Percentiles rank a stretch among this genome's conserved stretches.
Conservation (phyloP, 2,329 filamentous ascomycete species). For the Periconia macrospinosa region DNA sequence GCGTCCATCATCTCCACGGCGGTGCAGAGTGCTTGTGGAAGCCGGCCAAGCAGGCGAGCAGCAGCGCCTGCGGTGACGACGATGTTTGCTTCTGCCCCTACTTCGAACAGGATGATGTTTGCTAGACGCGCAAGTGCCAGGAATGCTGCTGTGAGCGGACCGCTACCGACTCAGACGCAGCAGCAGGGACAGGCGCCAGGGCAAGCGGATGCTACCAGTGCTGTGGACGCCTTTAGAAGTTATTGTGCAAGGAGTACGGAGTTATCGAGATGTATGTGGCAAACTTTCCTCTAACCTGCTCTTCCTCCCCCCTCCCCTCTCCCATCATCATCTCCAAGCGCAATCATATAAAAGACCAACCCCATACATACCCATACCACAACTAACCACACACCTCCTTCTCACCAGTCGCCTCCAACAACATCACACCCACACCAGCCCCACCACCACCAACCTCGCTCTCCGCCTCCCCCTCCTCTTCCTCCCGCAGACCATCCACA, state of each 20-base stretch:
- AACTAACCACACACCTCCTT: too few relatives aligned
- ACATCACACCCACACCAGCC: neutral
- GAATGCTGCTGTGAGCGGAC: neutral
- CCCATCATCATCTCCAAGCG: too few relatives aligned
- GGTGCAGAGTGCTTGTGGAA: constrained; percentile 3
- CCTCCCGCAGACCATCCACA: neutral
- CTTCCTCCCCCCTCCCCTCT: neutral
- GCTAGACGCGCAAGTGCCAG: neutral
- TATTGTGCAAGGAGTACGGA: constrained; percentile 17
- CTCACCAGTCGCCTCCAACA: neutral
- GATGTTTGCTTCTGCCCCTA: neutral
- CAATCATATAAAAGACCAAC: too few relatives aligned
- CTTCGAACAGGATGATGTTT: too few relatives aligned
- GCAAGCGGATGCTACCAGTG: constrained; percentile 1
- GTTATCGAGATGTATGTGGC: constrained; percentile 11
- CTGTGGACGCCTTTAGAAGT: constrained; percentile 11
- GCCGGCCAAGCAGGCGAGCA: neutral
- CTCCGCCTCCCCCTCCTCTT: neutral
- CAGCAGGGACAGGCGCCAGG: neutral
- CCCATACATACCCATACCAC: too few relatives aligned
- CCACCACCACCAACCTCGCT: neutral
- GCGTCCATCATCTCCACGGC: constrained; percentile 12
- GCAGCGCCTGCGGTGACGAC: neutral
- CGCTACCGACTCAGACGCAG: neutral
- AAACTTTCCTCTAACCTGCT: neutral